These are phyloP conservation scores for Stentor roeselii DNA, from an alignment of 73 alveolate species.

Conservation along the genomic window DNA sequence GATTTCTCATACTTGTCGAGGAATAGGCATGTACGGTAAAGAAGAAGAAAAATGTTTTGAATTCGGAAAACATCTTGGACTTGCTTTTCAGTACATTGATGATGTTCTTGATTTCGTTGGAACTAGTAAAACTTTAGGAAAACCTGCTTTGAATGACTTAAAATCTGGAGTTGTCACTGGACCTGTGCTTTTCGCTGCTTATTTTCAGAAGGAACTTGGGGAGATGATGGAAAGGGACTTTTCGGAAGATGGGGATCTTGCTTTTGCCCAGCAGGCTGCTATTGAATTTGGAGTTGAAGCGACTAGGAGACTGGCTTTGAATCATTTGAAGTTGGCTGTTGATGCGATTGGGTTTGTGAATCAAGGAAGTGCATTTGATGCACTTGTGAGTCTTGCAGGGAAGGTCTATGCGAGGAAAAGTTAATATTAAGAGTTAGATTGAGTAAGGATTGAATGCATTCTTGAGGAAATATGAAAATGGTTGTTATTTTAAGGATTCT, in stretches of 20 bases:
- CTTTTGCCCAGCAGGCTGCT: neutral
- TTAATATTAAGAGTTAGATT: too few relatives aligned
- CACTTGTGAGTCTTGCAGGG: conserved; percentile 6
- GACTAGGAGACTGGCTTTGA: conserved; percentile 23
- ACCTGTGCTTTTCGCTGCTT: conserved; percentile 12
- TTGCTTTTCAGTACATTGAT: conserved; percentile 26
- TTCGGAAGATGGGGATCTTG: neutral
- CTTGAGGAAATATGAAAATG: too few relatives aligned
- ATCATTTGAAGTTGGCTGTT: conserved; percentile 15
- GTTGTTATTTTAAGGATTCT: too few relatives aligned
- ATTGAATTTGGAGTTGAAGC: neutral
- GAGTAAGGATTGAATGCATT: too few relatives aligned
- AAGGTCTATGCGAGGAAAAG: conserved; percentile 26
- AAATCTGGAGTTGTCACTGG: conserved; percentile 25
- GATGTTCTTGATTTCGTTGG: conserved; percentile 28
- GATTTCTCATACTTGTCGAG: conserved; percentile 26
- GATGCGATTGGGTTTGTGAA: neutral
- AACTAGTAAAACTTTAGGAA: conserved; percentile 9
- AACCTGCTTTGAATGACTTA: conserved; percentile 24
- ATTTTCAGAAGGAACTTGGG: neutral
- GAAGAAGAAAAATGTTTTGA: conserved; percentile 24
- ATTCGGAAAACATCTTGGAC: conserved; percentile 28
- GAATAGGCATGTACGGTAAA: neutral
- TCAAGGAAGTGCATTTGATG: neutral
- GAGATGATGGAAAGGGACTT: conserved; percentile 20